Base-by-base conservation (phyloP, 805 yeast genomes). In the Sungouiella thailandica region DNA sequence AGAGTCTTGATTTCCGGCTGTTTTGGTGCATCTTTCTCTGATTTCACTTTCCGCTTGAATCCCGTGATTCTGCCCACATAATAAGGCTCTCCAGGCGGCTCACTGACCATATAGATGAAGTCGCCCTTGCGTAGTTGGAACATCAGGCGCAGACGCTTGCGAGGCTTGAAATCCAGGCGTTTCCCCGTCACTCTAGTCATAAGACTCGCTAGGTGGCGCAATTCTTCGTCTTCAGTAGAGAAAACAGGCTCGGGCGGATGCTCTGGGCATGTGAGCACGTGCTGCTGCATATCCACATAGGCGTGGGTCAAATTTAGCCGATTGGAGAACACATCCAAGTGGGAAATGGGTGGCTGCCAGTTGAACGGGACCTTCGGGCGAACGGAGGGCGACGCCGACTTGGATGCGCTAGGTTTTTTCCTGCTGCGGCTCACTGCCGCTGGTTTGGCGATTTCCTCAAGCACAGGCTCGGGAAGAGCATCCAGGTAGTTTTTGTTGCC, bases 81-180 rank as follows among this genome's bases (percentile, higher is more conserved):
- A 63, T 83, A 93, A 0, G 97, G 97, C 49, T 87, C 96, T 2
- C 95, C 93, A 0, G 96, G 87, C 1, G 96, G 96, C 55, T 87
- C 96, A 42, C 93, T 78, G 9, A 89, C 71, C 78, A 89, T 78
- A 53, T 83, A 88, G 7, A 88, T 80, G 39, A 69, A 77, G 37
- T 88, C 95, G 34, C 76, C 76, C 40, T 74, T 75, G 4, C 41
- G 40, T n/a, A 75, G 39, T 29, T 50, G 55, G 35, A 58, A 52
- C 3, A 60, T 53, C 30, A 58, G 61, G 37, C 53, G 14, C 23
- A 20, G 32, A 16, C 33, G 36, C 4, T 40, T 28, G n/a, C 36
- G 27, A 11, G 36, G 23, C 24, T 35, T 32, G 6, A 26, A 19
- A 9, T 35, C 41, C 13, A 37, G 33, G 16, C 24, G 28, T 20